A percentile compares a stretch with the other conserved stretches of the same genome.
These are phyloP conservation scores for Hypoxylon fragiforme DNA, from an alignment of 495 filamentous ascomycete species.

Conservation along the genomic window DNA sequence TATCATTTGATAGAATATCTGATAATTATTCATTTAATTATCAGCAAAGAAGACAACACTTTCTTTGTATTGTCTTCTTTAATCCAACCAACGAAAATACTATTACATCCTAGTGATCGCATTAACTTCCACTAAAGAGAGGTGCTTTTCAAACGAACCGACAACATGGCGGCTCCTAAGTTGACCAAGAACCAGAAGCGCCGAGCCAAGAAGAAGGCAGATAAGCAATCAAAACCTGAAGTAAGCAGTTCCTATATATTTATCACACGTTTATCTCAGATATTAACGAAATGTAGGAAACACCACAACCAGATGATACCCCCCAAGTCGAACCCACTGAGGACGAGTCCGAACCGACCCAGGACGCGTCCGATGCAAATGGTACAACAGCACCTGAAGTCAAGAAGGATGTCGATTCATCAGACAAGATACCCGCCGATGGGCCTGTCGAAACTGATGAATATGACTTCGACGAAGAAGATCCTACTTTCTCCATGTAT, in stretches of 20 bases:
- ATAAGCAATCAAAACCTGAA: slow-evolving; percentile 64
- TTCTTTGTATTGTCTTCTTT: background rate
- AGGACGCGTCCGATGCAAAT: slow-evolving; percentile 30
- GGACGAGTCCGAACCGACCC: slow-evolving; percentile 29
- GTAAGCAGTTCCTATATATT: slow-evolving; percentile 26
- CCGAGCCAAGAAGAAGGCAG: slow-evolving; percentile 87
- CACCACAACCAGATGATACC: slow-evolving; percentile 20
- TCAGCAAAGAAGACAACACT: background rate
- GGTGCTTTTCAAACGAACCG: slow-evolving; percentile 5
- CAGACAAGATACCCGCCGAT: slow-evolving; percentile 48
- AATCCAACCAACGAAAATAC: background rate
- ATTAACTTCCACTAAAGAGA: slow-evolving; percentile 7
- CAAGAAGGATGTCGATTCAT: slow-evolving; percentile 41
- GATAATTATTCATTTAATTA: background rate
- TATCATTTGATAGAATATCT: background rate
- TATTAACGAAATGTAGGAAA: slow-evolving; percentile 24
- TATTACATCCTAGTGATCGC: slow-evolving; percentile 3
- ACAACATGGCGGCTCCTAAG: slow-evolving; percentile 62
- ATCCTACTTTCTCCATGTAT: slow-evolving; percentile 82
- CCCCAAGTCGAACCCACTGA: slow-evolving; percentile 31
- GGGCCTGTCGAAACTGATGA: slow-evolving; percentile 39
- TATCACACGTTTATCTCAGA: slow-evolving; percentile 5
- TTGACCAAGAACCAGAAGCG: slow-evolving; percentile 82
- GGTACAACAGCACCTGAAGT: slow-evolving; percentile 42
- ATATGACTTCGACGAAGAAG: slow-evolving; percentile 59